Percentiles rank a stretch among this genome's conserved stretches.
phyloP scores from a whole-genome alignment of 192 early-diverging fungal genomes.

The Blastocladiella britannica region DNA sequence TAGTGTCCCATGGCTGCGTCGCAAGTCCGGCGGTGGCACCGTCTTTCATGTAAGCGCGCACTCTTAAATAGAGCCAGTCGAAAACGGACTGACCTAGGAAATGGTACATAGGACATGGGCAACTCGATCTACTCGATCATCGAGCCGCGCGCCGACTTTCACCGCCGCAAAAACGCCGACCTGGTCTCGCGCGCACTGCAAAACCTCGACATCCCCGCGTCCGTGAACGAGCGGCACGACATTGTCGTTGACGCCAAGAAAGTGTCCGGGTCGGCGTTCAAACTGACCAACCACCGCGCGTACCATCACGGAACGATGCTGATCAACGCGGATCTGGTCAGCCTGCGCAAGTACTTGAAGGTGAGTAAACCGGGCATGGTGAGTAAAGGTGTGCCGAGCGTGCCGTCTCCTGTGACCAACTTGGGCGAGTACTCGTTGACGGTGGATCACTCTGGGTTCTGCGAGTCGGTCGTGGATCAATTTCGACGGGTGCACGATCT shows the following conservation, averaged over 20 bases:
- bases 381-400: constrained; percentile 74
- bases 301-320: constrained; percentile 99
- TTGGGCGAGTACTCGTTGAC: constrained; percentile 60
- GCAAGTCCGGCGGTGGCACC: constrained; percentile 78
- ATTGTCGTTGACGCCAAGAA: constrained; percentile 67
- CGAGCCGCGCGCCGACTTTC: constrained; percentile 71
- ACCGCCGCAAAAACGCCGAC: constrained; percentile 47
- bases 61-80: neutral
- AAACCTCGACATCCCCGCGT: constrained; percentile 51
- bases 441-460: constrained; percentile 64
- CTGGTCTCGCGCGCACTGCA: constrained; percentile 56
- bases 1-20: constrained; percentile 60
- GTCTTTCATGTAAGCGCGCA: constrained; percentile 60
- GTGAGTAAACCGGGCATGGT: constrained; percentile 21
- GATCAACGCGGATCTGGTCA: constrained; percentile 60
- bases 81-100: neutral
- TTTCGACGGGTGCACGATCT: constrained; percentile 40
- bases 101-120: constrained; percentile 48
- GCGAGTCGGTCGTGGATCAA: constrained; percentile 46
- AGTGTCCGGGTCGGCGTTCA: constrained; percentile 79
- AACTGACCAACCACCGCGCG: constrained; percentile 54
- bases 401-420: constrained; percentile 68
- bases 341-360: constrained; percentile 26
- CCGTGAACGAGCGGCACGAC: constrained; percentile 73
- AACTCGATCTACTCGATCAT: constrained; percentile 89